These are phyloP conservation scores for Anethum foeniculum DNA, from an alignment of 140 eudicot genomes.

Conservation along the genomic window DNA sequence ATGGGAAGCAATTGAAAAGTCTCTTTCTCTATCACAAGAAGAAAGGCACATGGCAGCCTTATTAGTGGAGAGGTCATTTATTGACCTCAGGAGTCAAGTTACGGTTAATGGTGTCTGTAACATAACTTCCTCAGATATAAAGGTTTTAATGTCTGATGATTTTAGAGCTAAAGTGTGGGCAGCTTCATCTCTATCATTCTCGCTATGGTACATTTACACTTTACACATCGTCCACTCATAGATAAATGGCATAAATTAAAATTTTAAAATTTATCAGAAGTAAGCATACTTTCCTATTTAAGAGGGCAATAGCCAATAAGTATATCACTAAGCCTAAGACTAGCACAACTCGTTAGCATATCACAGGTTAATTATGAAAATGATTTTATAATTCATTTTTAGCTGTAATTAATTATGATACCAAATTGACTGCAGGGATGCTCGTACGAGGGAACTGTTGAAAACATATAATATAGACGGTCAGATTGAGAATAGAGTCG, in stretches of 20 bases:
- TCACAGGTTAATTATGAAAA: neutral
- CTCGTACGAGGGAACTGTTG: slow-evolving; percentile 86
- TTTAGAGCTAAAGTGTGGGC: slow-evolving; percentile 87
- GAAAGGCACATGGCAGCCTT: slow-evolving; percentile 97
- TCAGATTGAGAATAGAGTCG: slow-evolving; percentile 75
- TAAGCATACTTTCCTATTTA: neutral
- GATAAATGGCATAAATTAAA: neutral
- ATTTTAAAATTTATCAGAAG: neutral
- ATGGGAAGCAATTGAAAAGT: slow-evolving; percentile 88
- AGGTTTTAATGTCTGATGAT: slow-evolving; percentile 62
- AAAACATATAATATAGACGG: slow-evolving; percentile 89
- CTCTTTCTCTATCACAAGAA: slow-evolving; percentile 78
- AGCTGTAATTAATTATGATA: slow-evolving; percentile 14
- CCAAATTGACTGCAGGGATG: slow-evolving; percentile 63
- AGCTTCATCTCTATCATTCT: slow-evolving; percentile 64
- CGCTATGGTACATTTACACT: slow-evolving; percentile 59
- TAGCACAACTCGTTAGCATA: neutral
- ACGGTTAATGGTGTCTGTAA: slow-evolving; percentile 82
- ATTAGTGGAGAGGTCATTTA: slow-evolving; percentile 71
- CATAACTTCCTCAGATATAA: slow-evolving; percentile 81
- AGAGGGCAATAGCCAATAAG: neutral
- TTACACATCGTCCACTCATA: neutral
- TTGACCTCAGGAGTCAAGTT: slow-evolving; percentile 86
- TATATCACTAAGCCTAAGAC: neutral
- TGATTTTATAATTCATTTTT: neutral